Percentiles rank a stretch among this genome's conserved stretches.
phyloP scores from a whole-genome alignment of 2,329 filamentous ascomycete genomes.

The Nemania bipapillata region DNA sequence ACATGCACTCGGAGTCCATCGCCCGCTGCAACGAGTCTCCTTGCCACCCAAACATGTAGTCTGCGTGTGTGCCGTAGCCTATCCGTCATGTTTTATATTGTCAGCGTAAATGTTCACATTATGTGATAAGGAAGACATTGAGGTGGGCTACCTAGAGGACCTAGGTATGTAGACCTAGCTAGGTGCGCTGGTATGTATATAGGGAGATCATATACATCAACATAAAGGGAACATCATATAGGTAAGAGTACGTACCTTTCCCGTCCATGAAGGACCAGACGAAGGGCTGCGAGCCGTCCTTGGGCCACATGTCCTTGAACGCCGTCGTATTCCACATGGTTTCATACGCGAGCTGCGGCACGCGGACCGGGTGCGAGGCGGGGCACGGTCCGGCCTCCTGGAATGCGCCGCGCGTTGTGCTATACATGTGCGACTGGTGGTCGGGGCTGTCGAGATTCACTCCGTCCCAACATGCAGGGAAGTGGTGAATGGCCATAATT shows the following conservation, averaged over 20 bases:
- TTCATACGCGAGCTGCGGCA: constrained; percentile 59
- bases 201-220: too few species aligned
- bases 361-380: constrained; percentile 54
- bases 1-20: constrained; percentile 49
- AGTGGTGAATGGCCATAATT: constrained; percentile 58
- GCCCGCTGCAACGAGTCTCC: constrained; percentile 50
- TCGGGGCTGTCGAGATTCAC: constrained; percentile 53
- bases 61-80: constrained; percentile 55
- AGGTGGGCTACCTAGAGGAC: too few species aligned
- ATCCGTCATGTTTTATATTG: too few species aligned
- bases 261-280: constrained; percentile 48
- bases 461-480: constrained; percentile 59
- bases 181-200: too few species aligned
- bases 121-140: too few species aligned
- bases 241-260: too few species aligned
- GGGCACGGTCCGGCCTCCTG: constrained; percentile 53
- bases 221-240: too few species aligned
- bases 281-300: constrained; percentile 51
- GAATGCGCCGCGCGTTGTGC: constrained; percentile 42
- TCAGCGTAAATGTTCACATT: too few species aligned
- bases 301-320: constrained; percentile 54
- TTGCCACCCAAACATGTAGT: constrained; percentile 56
- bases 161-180: too few species aligned
- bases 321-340: constrained; percentile 58
- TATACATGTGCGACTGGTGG: constrained; percentile 48